Base-by-base conservation (phyloP, 2,329 filamentous ascomycete genomes). In the Knufia petricola region DNA sequence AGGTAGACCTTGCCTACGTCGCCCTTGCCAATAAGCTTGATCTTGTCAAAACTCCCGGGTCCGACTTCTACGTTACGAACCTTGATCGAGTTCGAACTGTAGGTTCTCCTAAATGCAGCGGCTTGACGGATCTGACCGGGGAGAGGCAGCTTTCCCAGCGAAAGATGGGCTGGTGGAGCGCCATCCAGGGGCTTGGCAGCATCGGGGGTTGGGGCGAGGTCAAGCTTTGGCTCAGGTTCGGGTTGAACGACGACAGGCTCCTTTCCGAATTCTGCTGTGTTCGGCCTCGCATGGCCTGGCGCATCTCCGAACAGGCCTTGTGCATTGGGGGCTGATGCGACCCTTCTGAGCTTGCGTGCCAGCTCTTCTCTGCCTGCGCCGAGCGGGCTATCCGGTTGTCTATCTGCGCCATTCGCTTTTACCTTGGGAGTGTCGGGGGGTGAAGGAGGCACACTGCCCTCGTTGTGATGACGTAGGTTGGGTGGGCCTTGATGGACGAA, bases 21-120 rank as follows among this genome's bases (percentile, higher is more conserved):
- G 50, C 92, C 92, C 72, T 98, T 98, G 49, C 92, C 92, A 63
- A 98, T 95, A 69, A 98, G 77, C 68, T 98, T 98, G 69, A 98
- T 95, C 78, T 98, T 98, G 75, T 98, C 92, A 61, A 98, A 98
- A 65, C 90, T 96, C 54, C 85, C 77, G 0, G 92, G 92, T 0
- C 88, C 86, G 30, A 98, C 92, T 69, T 98, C 92, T 41, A 98
- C 92, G 64, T 95, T 88, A 60, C 92, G 81, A 57, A 96, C 87
- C 70, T 98, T 98, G 74, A 98, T 98, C 34, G 92, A 96, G 67
- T 96, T 98, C 57, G 90, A 95, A 68, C 92, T 96, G 67, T 98
- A 98, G 2, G 92, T 98, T 64, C 92, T 79, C 61, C 92, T 78
- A 70, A 95, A 98, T 17, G 87, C 81, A 42, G 87, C 74, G 15